Evolutionary conservation across 2,329 filamentous ascomycete species (phyloP), one percentile per base, ranked within the genome.

Genomic region (Gaeumannomyces tritici): DNA sequence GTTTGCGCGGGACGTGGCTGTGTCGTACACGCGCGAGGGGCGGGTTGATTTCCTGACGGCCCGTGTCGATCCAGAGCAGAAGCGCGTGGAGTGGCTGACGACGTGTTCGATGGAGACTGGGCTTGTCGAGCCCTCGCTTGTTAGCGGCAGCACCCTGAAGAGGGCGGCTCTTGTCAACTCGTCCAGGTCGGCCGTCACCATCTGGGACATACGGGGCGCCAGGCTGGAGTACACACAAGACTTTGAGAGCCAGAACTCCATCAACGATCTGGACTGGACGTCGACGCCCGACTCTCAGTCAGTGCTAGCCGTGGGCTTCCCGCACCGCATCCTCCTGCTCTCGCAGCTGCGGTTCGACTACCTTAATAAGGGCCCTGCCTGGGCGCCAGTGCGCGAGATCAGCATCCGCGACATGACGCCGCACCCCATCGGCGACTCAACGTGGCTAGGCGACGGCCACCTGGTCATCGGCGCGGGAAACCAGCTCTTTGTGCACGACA

Each of bases 301-400:
- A 1, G 92, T 97, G 62, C 79, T 97, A 26, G 91, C 93, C 1
- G 90, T 97, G n/a, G 92, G 93, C 0, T 96, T 96, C 70, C 88
- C 89, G n/a, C 90, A 93, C 66, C 86, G 89, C 63, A 88, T 97
- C 6, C 76, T 96, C 33, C 80, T 97, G 2, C 82, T 96, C 29
- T 88, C 89, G 7, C 92, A 97, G 71, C 87, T 96, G 76, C 89
- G 93, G 15, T 97, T 95, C 70, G 91, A 96, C 73, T 96, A 96
- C 71, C 80, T 96, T 24, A 91, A 93, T 69, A 88, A 90, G 64
- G 89, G 89, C 0, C 90, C 91, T n/a, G 91, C 92, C 0, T 97
- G 93, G 93, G 89, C 90, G 1, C 82, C 89, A 28, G 89, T 97
- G 63, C 83, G 90, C 57, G 89, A 96, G 71, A 90, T 97, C 63